phyloP scores from a whole-genome alignment of 768 basidiomycete genomes.

The Naganishia friedmannii region DNA sequence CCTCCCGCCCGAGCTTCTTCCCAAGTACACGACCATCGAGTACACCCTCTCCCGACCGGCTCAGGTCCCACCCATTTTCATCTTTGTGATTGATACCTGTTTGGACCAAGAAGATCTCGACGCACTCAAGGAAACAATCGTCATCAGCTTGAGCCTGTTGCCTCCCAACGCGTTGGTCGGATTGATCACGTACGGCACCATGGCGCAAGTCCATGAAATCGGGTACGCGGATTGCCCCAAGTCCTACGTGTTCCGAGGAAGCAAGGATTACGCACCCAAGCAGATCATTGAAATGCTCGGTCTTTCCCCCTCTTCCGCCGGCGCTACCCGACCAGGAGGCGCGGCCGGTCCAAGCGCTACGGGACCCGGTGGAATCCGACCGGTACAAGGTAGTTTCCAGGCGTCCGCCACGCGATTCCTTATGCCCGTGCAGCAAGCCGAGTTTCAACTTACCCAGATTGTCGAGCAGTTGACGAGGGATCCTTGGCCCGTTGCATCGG shows the following conservation, averaged over 20 bases:
- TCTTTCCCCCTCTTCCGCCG: conserved; percentile 62
- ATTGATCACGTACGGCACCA: conserved; percentile 92
- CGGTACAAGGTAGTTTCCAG: conserved; percentile 51
- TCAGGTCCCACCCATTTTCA: conserved; percentile 90
- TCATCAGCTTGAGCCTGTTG: conserved; percentile 85
- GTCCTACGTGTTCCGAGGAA: conserved; percentile 97
- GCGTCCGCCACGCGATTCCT: conserved; percentile 64
- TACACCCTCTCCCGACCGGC: conserved; percentile 93
- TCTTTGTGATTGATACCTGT: conserved; percentile 96
- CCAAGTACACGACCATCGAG: conserved; percentile 99
- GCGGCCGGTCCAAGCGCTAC: conserved; percentile 35
- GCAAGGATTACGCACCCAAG: conserved; percentile 92
- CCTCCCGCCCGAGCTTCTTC: conserved; percentile 88
- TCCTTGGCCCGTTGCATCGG: conserved; percentile 95
- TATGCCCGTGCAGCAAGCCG: conserved; percentile 84
- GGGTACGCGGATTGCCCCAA: conserved; percentile 94
- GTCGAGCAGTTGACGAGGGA: conserved; percentile 82
- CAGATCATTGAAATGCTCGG: conserved; percentile 99
- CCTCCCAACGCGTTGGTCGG: conserved; percentile 94
- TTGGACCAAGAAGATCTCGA: conserved; percentile 87
- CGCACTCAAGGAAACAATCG: conserved; percentile 88
- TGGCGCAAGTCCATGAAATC: conserved; percentile 98
- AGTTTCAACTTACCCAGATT: conserved; percentile 92
- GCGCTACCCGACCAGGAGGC: conserved; percentile 55
- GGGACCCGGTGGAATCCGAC: conserved; percentile 33